Base-by-base conservation (phyloP, 805 yeast species). In the Nakazawaea populi region DNA sequence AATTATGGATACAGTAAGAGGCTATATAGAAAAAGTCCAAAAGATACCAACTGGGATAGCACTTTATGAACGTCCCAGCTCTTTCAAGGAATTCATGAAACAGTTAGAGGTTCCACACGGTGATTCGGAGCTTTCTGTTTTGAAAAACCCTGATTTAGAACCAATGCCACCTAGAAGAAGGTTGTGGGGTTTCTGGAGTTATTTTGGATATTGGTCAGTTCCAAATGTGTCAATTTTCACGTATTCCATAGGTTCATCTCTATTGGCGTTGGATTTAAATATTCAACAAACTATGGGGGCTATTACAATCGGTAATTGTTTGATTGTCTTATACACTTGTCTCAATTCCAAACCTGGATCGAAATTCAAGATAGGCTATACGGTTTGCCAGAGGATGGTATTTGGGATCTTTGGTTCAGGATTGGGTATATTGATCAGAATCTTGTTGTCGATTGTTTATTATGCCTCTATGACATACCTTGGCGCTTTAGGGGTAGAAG, bases 341-440 rank as follows among this genome's bases (percentile, higher is more conserved):
- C 68, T 75, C 10, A 76, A 76, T 57, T 72, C 78, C 18, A 69
- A 66, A 47, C 79, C 76, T 0, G 83, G 83, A 42, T 59, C 64
- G 14, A 71, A 75, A 44, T 77, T 73, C 66, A 80, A 76, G 59
- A 66, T 78, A 41, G 80, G 82, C 1, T 78, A 68, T 55, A 71
- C 82, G 3, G 67, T 77, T 9, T 66, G 67, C 47, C 64, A 70
- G 28, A 61, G 82, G 46, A 67, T 70, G 44, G 62, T 73, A 0
- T 77, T 73, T 63, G 83, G 83, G 8, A 64, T 75, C 37, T 60
- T 67, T 52, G 80, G 81, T 3, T 68, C 76, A 5, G 66, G 60
- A 42, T 49, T 76, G 30, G 76, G 75, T n/a, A 64, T 79, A 35
- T 52, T 68, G 9, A 70, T 72, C 52, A 64, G 83, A 59, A 67